These are phyloP conservation scores for Microbotryomycetes sp. DNA, from an alignment of 1,284 basidiomycete genomes.

Conservation along the genomic window DNA sequence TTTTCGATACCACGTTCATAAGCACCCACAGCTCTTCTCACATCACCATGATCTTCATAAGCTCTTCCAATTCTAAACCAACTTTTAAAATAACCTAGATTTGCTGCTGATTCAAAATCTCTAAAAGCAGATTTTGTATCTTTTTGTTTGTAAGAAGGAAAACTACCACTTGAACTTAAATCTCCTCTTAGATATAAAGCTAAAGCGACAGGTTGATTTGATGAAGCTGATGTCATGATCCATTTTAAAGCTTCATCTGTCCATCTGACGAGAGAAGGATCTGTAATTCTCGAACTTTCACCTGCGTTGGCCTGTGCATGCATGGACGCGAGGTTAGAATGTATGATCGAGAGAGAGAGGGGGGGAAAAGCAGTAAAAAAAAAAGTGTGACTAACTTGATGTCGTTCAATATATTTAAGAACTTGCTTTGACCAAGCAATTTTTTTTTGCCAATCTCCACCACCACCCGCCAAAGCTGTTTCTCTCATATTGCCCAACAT, in stretches of 20 bases:
- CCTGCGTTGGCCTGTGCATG: slow-evolving; percentile 40
- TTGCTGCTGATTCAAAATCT: slow-evolving; percentile 71
- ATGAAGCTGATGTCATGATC: slow-evolving; percentile 49
- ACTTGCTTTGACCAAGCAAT: slow-evolving; percentile 73
- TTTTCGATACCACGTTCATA: slow-evolving; percentile 70
- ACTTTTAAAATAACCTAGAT: slow-evolving; percentile 61
- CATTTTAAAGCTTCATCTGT: slow-evolving; percentile 60
- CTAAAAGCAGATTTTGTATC: slow-evolving; percentile 76
- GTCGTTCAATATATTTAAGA: slow-evolving; percentile 65
- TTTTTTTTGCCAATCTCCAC: slow-evolving; percentile 43
- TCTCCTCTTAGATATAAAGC: slow-evolving; percentile 68
- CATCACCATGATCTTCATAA: slow-evolving; percentile 55
- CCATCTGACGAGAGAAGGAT: slow-evolving; percentile 57
- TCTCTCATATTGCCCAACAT: slow-evolving; percentile 29
- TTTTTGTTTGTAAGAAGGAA: slow-evolving; percentile 48
- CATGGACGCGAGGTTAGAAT: no score
- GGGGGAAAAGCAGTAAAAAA: slow-evolving; percentile 28
- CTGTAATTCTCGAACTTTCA: slow-evolving; percentile 55
- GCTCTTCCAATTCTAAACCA: slow-evolving; percentile 89
- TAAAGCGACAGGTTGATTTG: slow-evolving; percentile 54
- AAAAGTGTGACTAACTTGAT: slow-evolving; percentile 45
- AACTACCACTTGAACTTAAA: slow-evolving; percentile 59
- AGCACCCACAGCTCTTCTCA: slow-evolving; percentile 63
- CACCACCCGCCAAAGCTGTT: slow-evolving; percentile 9
- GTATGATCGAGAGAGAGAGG: no score